Percentiles rank a stretch among this genome's conserved stretches.
phyloP scores from a whole-genome alignment of 2,329 filamentous ascomycete species.

The Daldinia eschscholtzii region DNA sequence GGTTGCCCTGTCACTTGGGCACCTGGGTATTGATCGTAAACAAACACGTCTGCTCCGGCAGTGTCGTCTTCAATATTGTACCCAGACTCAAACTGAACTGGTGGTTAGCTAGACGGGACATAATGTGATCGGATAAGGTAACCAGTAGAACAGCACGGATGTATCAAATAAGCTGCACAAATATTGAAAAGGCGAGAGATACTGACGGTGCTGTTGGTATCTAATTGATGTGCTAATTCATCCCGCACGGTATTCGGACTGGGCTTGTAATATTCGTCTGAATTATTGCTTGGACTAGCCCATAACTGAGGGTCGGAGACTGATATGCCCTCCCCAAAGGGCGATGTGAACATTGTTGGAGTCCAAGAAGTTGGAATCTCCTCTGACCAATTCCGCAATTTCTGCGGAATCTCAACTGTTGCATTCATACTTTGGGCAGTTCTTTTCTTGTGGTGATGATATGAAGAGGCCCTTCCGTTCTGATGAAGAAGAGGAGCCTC shows the following conservation, averaged over 20 bases:
- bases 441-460: background rate
- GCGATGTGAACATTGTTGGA: slow-evolving; percentile 30
- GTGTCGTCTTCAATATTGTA: slow-evolving; percentile 20
- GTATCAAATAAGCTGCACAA: background rate
- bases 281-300: slow-evolving; percentile 14
- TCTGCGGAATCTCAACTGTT: slow-evolving; percentile 8
- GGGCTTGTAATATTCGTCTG: slow-evolving; percentile 18
- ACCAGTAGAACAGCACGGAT: background rate
- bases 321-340: slow-evolving; percentile 27
- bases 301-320: slow-evolving; percentile 30
- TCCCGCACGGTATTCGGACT: slow-evolving; percentile 11
- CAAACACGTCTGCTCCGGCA: background rate
- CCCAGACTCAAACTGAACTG: slow-evolving; percentile 15
- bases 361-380: slow-evolving; percentile 21
- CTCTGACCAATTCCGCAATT: slow-evolving; percentile 28
- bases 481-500: background rate
- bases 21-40: slow-evolving; percentile 10
- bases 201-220: slow-evolving; percentile 23
- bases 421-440: slow-evolving; percentile 26
- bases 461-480: background rate
- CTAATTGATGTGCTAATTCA: slow-evolving; percentile 18
- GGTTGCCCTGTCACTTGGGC: background rate
- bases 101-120: slow-evolving; percentile 5
- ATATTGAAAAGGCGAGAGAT: background rate
- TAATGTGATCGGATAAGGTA: background rate